A percentile compares a stretch with the other conserved stretches of the same genome.
Conservation (phyloP, 2,329 filamentous ascomycete species). For the Truncatella angustata region DNA sequence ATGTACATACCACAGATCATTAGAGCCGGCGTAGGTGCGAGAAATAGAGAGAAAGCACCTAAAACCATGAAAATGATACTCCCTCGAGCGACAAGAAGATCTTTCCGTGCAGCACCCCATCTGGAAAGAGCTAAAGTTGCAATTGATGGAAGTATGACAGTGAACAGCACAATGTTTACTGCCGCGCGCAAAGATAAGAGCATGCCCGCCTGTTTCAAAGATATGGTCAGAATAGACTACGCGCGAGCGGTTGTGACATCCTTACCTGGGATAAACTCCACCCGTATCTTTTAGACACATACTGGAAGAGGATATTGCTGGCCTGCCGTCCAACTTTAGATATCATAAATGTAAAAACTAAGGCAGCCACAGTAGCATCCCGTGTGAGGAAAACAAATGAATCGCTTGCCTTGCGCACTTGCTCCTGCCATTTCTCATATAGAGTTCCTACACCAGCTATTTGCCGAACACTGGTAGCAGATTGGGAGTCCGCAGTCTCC, state of each 20-base stretch:
- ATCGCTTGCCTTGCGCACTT: not conserved
- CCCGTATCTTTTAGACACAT: conserved; percentile 5
- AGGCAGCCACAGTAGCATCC: not conserved
- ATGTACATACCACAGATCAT: conserved; percentile 1
- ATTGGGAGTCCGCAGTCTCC: not conserved
- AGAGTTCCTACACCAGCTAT: not conserved
- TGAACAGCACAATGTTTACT: conserved; percentile 2
- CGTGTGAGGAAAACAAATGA: conserved; percentile 1
- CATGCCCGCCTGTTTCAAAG: not conserved
- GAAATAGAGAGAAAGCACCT: not conserved
- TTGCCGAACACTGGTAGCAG: not conserved
- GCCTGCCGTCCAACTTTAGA: conserved; percentile 4
- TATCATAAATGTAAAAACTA: conserved; percentile 2
- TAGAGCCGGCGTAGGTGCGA: not conserved
- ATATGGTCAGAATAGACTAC: not conserved
- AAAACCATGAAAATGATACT: not conserved
- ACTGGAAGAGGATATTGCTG: not conserved
- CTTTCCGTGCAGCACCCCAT: not conserved
- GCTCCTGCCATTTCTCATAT: not conserved
- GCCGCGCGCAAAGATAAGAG: not conserved
- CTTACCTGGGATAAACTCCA: conserved; percentile 1
- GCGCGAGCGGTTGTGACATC: not conserved
- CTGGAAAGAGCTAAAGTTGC: not conserved
- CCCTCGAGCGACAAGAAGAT: not conserved
- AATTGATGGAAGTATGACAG: not conserved